These are phyloP conservation scores for Austropuccinia psidii DNA, from an alignment of 1,284 basidiomycete species.

Conservation along the genomic window DNA sequence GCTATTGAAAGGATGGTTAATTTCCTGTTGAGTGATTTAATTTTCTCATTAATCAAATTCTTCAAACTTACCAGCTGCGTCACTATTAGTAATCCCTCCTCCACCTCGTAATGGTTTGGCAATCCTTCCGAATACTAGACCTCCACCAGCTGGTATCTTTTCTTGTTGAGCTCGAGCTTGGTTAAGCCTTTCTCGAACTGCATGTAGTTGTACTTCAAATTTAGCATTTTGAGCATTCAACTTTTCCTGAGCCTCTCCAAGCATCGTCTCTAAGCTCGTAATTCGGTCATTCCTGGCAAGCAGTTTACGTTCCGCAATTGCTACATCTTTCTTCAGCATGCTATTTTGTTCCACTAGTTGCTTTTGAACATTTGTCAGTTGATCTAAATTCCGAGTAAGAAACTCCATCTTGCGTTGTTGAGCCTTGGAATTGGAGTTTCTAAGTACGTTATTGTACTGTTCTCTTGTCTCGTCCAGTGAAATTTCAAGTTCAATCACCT, in stretches of 20 bases:
- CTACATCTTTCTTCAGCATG: constrained; percentile 92
- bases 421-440: constrained; percentile 93
- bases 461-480: constrained; percentile 98
- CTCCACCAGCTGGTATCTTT: constrained; percentile 59
- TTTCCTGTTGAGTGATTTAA: neutral
- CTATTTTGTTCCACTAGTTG: constrained; percentile 99
- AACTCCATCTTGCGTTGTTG: constrained; percentile 99
- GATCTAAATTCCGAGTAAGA: constrained; percentile 92
- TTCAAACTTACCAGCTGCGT: neutral
- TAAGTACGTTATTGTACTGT: constrained; percentile 97
- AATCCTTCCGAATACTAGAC: constrained; percentile 80
- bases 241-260: constrained; percentile 87
- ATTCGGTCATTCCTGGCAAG: constrained; percentile 95
- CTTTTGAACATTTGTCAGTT: constrained; percentile 91
- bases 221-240: constrained; percentile 86
- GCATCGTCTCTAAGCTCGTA: constrained; percentile 80
- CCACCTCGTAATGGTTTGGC: constrained; percentile 61
- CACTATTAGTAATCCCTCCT: constrained; percentile 28
- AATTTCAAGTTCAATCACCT: constrained; percentile 99
- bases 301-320: constrained; percentile 91
- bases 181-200: constrained; percentile 81
- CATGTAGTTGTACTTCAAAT: constrained; percentile 84
- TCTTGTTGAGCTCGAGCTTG: constrained; percentile 83
- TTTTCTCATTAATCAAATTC: neutral
- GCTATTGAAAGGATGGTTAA: neutral